These are phyloP conservation scores for Phytophthora citrophthora DNA, from an alignment of 352 stramenopile species.

Conservation along the genomic window DNA sequence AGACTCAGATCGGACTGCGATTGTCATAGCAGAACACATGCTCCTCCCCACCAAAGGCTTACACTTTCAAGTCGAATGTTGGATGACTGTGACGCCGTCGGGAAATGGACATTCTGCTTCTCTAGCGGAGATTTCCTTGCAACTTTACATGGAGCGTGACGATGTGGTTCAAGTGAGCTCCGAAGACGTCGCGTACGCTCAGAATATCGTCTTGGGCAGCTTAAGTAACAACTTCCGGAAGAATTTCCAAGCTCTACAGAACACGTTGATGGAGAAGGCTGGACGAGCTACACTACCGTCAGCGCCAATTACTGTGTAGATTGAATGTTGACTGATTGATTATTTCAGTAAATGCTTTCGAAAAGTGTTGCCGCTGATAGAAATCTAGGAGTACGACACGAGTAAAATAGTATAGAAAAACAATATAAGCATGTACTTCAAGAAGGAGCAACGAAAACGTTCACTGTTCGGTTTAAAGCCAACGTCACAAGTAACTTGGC, in stretches of 20 bases:
- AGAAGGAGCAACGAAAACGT: too few species aligned
- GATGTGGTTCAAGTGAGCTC: background rate
- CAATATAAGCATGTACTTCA: too few species aligned
- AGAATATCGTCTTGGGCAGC: constrained; percentile 25
- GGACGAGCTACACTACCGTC: background rate
- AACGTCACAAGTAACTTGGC: too few species aligned
- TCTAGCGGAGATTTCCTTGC: constrained; percentile 17
- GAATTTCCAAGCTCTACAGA: constrained; percentile 28
- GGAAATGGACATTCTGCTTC: background rate
- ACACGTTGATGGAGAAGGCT: constrained; percentile 29
- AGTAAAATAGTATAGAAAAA: too few species aligned
- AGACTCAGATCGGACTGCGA: constrained; percentile 18
- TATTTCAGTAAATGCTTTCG: too few species aligned
- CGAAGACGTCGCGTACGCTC: constrained; percentile 20
- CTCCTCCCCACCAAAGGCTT: constrained; percentile 14
- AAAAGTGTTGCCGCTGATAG: too few species aligned
- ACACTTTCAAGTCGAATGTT: constrained; percentile 26
- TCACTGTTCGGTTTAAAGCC: too few species aligned
- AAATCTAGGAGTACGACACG: too few species aligned
- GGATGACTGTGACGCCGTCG: constrained; percentile 23
- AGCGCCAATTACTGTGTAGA: background rate
- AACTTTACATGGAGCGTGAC: constrained; percentile 28
- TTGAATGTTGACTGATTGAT: too few species aligned
- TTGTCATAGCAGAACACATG: constrained; percentile 21
- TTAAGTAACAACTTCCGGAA: constrained; percentile 32